Percentiles rank a stretch among this genome's conserved stretches.
phyloP scores from a whole-genome alignment of 108 stramenopile genomes.

The Cyclostephanos tholiformis region DNA sequence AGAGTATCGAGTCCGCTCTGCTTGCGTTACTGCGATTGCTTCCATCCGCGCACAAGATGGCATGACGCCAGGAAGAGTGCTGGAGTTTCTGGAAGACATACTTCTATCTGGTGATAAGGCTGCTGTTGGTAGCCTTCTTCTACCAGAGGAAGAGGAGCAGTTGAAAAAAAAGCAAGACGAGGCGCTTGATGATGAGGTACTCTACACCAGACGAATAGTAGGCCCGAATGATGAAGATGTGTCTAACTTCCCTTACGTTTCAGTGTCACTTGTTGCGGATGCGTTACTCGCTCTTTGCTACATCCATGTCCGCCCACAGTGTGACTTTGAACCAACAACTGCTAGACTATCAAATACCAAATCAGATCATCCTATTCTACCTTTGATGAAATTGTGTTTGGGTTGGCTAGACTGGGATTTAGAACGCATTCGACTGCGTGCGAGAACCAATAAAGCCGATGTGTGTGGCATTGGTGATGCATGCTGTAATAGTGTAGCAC shows the following conservation, averaged over 20 bases:
- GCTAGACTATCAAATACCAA: constrained; percentile 64
- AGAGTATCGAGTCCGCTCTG: constrained; percentile 78
- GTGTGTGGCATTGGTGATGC: constrained; percentile 61
- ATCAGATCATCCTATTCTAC: constrained; percentile 71
- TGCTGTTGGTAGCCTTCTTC: constrained; percentile 61
- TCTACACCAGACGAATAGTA: constrained; percentile 34
- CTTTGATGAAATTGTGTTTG: constrained; percentile 61
- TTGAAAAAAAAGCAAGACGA: constrained; percentile 52
- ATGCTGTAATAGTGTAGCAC: constrained; percentile 63
- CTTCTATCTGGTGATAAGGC: constrained; percentile 73
- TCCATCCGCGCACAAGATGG: constrained; percentile 84
- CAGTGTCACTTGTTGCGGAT: constrained; percentile 77
- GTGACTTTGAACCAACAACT: constrained; percentile 72
- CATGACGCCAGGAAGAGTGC: constrained; percentile 66
- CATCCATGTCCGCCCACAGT: constrained; percentile 70
- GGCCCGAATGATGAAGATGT: constrained; percentile 54
- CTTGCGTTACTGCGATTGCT: constrained; percentile 81
- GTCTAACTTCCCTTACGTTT: constrained; percentile 61
- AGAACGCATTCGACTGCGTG: constrained; percentile 62
- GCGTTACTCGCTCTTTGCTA: constrained; percentile 77
- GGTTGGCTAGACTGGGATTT: constrained; percentile 89
- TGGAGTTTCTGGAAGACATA: constrained; percentile 74
- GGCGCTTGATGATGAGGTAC: constrained; percentile 41
- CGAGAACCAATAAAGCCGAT: constrained; percentile 47
- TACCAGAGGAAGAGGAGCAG: constrained; percentile 69